Evolutionary conservation across 805 yeast genomes (phyloP).

Genomic region (Tetrapisispora fleetii): DNA sequence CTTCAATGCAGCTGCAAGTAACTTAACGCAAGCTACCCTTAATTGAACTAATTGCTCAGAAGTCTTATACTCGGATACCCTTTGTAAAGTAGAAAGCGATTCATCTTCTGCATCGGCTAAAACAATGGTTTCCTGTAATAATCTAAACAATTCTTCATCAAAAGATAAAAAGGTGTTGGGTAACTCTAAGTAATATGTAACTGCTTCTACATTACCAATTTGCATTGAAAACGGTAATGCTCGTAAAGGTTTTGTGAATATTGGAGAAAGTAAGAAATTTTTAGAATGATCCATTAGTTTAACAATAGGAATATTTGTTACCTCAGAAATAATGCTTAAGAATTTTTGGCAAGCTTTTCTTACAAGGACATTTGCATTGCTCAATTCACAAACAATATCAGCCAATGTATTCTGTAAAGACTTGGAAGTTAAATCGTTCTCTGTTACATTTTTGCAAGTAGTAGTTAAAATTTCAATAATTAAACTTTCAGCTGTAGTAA

Average conservation of each 20-base stretch:
- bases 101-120: constrained; percentile 97
- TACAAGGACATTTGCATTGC: constrained; percentile 76
- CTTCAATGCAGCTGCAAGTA: constrained; percentile 73
- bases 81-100: constrained; percentile 77
- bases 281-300: constrained; percentile 76
- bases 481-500: constrained; percentile 59
- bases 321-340: constrained; percentile 54
- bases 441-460: constrained; percentile 54
- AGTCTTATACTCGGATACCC: constrained; percentile 77
- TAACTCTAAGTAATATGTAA: constrained; percentile 77
- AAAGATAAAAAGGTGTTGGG: constrained; percentile 76
- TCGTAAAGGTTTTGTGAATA: constrained; percentile 90
- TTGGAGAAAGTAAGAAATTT: constrained; percentile 75
- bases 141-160: constrained; percentile 78
- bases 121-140: constrained; percentile 83
- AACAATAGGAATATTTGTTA: constrained; percentile 59
- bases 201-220: constrained; percentile 95
- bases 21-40: constrained; percentile 79
- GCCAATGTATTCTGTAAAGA: constrained; percentile 76
- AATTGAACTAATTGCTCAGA: constrained; percentile 79
- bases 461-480: constrained; percentile 52
- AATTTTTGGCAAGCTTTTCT: constrained; percentile 74
- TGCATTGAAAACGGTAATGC: constrained; percentile 98
- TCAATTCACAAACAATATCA: constrained; percentile 85
- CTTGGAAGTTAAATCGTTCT: constrained; percentile 50